Base-by-base conservation (phyloP, 1,139 yeast species). In the Yamadazyma trypodendri region DNA sequence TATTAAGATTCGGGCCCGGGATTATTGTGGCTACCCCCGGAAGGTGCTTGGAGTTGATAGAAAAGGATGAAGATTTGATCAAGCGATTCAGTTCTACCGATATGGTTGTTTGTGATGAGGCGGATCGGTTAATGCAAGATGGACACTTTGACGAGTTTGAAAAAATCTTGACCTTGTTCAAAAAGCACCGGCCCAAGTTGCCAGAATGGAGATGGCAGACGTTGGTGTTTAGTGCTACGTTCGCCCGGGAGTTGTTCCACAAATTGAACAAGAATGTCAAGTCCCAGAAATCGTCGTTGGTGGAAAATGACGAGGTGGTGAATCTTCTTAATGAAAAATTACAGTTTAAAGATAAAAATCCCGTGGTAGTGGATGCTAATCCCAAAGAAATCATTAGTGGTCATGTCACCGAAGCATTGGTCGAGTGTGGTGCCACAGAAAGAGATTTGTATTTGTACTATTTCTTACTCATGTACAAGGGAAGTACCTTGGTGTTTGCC, bases 1-100 rank as follows among this genome's bases (percentile, higher is more conserved):
- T 86, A 37, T 64, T 94, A 40, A 70, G 72, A 10, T 77, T 80
- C 52, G 81, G 84, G 7, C 95, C 97, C 1, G 89, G 84, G 4
- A 76, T 92, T 18, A 66, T 94, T 16, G 94, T 94, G 24, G 97
- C 97, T 2, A 94, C 98, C 0, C 98, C 99, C 0, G 99, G 99
- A 30, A 78, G 99, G 47, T 80, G 87, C 56, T 70, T 89, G 40
- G 98, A 94, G 56, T 60, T 92, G 24, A 53, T 92, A 29, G 86
- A 84, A 56, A 80, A 80, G 45, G 78, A 80, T 42, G 68, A 68
- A 22, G 75, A 70, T 1, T 49, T 81, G 27, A 70, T 81, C 7
- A 63, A 68, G 18, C 69, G 81, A 52, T 67, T 89, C 46, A 75
- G 84, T 12, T 65, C 77, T 18, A 72, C 87, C 9, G 88, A 86